Evolutionary conservation across 78 protist species (phyloP).

Genomic region (Dictyostelium firmibasis): DNA sequence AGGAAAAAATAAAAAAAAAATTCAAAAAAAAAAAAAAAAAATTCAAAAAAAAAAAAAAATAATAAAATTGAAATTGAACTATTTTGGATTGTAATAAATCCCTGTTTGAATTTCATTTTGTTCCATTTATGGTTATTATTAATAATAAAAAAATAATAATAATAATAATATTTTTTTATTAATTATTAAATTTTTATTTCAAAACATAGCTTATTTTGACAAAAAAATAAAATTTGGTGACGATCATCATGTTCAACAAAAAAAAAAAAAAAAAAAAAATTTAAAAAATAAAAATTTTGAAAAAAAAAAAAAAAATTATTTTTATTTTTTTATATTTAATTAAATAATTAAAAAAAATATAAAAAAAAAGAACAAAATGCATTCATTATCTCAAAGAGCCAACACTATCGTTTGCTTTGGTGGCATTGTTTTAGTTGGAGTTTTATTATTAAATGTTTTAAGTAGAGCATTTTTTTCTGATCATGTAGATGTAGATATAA

Average conservation of each 20-base stretch:
- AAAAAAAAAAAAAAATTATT: background rate
- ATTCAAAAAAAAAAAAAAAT: too few relatives aligned
- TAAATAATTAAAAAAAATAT: background rate
- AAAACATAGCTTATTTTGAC: too few relatives aligned
- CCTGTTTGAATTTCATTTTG: too few relatives aligned
- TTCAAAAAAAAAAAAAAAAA: too few relatives aligned
- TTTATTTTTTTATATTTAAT: background rate
- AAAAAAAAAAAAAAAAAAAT: background rate
- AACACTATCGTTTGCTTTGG: conserved; percentile 66
- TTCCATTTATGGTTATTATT: too few relatives aligned
- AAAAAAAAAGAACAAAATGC: background rate
- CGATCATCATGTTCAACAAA: background rate
- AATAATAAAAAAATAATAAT: too few relatives aligned
- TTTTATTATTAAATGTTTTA: conserved; percentile 34
- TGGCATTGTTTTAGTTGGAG: conserved; percentile 65
- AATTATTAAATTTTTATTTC: too few relatives aligned
- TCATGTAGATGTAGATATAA: conserved; percentile 41
- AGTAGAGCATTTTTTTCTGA: conserved; percentile 57
- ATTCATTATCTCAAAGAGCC: conserved; percentile 58
- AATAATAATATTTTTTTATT: too few relatives aligned
- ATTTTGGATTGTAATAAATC: too few relatives aligned
- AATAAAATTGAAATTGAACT: too few relatives aligned
- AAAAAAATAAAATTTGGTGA: background rate
- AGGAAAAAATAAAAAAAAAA: too few relatives aligned
- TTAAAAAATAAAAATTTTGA: background rate